phyloP scores from a whole-genome alignment of 352 stramenopile genomes.

The Globisporangium irregulare region DNA sequence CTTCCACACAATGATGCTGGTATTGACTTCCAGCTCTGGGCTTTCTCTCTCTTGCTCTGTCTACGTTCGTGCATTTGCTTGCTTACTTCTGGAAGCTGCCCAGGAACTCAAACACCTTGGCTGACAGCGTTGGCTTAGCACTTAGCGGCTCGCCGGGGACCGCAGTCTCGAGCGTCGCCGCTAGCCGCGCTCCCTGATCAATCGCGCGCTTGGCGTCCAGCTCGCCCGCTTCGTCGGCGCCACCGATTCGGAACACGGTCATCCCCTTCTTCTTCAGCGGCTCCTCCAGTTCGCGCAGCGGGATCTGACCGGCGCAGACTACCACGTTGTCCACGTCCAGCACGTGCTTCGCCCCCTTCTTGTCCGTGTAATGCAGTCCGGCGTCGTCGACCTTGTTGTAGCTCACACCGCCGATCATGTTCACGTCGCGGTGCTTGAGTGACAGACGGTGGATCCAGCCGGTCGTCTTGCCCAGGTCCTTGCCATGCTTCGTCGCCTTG shows the following conservation, averaged over 20 bases:
- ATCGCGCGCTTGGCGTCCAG: constrained; percentile 97
- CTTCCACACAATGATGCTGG: too few relatives aligned
- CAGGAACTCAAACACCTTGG: constrained; percentile 51
- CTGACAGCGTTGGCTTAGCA: constrained; percentile 36
- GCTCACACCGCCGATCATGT: constrained; percentile 91
- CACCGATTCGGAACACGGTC: constrained; percentile 94
- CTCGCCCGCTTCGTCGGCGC: constrained; percentile 93
- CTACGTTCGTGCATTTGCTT: constrained; percentile 3
- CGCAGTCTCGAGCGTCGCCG: constrained; percentile 79
- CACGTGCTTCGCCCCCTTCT: constrained; percentile 75
- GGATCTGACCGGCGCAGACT: constrained; percentile 94
- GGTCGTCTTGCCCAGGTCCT: constrained; percentile 93
- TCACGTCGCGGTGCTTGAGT: constrained; percentile 88
- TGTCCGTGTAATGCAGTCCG: constrained; percentile 93
- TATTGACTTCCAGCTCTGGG: too few relatives aligned
- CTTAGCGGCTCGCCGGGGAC: constrained; percentile 58
- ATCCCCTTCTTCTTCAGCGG: constrained; percentile 63
- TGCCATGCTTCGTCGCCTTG: constrained; percentile 92
- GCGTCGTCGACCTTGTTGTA: constrained; percentile 95
- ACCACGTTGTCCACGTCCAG: constrained; percentile 96
- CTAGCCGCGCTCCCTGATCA: constrained; percentile 92
- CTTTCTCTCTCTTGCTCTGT: neutral
- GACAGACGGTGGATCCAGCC: constrained; percentile 96
- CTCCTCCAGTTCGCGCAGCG: constrained; percentile 86
- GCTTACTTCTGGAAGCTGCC: constrained; percentile 46